phyloP scores from a whole-genome alignment of 805 yeast species.

The Helenozyma baotianmanensis region DNA sequence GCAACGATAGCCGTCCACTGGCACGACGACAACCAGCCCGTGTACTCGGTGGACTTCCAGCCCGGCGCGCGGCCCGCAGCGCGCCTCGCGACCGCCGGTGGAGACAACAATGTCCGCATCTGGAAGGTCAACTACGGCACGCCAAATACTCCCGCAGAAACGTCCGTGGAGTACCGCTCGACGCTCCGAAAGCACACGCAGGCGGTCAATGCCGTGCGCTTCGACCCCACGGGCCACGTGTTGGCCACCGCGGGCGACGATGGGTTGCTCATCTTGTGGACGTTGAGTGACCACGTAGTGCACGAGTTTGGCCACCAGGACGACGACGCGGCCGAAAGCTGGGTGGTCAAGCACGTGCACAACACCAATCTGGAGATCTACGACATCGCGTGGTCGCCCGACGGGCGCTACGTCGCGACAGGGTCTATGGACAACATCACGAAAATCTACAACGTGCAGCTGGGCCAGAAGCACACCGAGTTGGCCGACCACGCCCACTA shows the following conservation, averaged over 20 bases:
- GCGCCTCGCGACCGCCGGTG: conserved; percentile 89
- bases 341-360: conserved; percentile 62
- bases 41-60: conserved; percentile 65
- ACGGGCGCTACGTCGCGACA: conserved; percentile 66
- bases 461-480: conserved; percentile 55
- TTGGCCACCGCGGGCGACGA: conserved; percentile 95
- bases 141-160: conserved; percentile 2
- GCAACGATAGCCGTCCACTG: conserved; percentile 58
- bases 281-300: conserved; percentile 46
- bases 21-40: conserved; percentile 74
- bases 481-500: conserved; percentile 78
- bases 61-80: conserved; percentile 21
- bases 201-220: conserved; percentile 89
- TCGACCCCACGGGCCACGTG: conserved; percentile 61
- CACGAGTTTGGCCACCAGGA: conserved; percentile 55
- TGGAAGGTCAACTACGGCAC: conserved; percentile 30
- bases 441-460: conserved; percentile 56
- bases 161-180: conserved; percentile 65
- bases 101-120: conserved; percentile 82
- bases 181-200: conserved; percentile 86
- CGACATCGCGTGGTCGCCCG: conserved; percentile 92
- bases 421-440: conserved; percentile 90
- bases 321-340: conserved; percentile 63
- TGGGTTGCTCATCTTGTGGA: conserved; percentile 85
- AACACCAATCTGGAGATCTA: conserved; percentile 74